Conservation (phyloP, 331 rosid genomes). For the Quercus tomentella region DNA sequence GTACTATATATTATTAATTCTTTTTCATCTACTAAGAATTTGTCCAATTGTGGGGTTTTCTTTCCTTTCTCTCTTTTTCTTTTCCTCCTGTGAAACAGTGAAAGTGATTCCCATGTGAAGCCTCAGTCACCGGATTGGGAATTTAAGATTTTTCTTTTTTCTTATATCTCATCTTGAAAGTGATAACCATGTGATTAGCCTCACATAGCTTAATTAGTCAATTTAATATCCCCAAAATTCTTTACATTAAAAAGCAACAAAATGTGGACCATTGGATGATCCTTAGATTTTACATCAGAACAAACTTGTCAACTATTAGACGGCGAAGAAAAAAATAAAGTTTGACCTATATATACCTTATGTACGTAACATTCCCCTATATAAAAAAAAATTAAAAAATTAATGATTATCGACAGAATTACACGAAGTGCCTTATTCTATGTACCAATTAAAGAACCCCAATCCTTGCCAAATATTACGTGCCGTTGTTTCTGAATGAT, state of each 20-base stretch:
- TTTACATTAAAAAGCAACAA: too few species aligned
- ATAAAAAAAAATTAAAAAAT: too few species aligned
- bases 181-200: neutral
- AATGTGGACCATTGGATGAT: neutral
- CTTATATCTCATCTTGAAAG: neutral
- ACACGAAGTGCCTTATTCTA: neutral
- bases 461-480: constrained; percentile 18
- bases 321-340: neutral
- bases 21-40: neutral
- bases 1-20: neutral
- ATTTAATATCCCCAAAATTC: neutral
- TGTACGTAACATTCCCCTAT: too few species aligned
- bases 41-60: neutral
- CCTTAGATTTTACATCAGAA: neutral
- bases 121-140: neutral
- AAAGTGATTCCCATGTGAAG: constrained; percentile 1
- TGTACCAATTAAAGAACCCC: neutral
- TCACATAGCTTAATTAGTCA: neutral
- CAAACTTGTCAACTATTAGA: neutral
- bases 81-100: neutral
- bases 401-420: too few species aligned
- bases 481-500: constrained; percentile 6
- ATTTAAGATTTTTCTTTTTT: neutral
- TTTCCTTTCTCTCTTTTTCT: neutral
- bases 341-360: too few species aligned